A percentile compares a stretch with the other conserved stretches of the same genome.
Conservation (phyloP, 2,329 filamentous ascomycete species). For the Colletotrichum sp. region DNA sequence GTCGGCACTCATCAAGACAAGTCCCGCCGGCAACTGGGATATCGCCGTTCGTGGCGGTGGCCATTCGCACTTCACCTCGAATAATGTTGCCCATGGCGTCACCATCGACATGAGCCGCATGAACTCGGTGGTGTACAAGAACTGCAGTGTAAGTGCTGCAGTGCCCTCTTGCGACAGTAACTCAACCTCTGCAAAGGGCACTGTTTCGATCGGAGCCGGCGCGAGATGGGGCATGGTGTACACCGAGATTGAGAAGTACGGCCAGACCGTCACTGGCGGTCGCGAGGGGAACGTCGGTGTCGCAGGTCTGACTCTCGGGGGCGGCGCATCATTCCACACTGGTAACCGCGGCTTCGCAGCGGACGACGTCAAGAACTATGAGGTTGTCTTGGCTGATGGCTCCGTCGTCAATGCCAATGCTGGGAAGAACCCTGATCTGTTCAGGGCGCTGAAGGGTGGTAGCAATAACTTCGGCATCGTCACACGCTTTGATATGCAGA, state of each 20-base stretch:
- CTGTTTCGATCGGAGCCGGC: background rate
- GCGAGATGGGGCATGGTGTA: background rate
- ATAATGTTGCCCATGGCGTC: background rate
- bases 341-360: constrained; percentile 34
- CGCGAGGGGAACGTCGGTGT: constrained; percentile 25
- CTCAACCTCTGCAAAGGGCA: background rate
- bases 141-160: background rate
- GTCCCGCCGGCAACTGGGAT: background rate
- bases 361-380: constrained; percentile 45
- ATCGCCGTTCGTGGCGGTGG: background rate
- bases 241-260: background rate
- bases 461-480: constrained; percentile 51
- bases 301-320: constrained; percentile 33
- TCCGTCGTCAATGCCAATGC: constrained; percentile 43
- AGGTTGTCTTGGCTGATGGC: constrained; percentile 51
- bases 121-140: background rate
- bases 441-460: constrained; percentile 52
- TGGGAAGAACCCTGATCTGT: constrained; percentile 44
- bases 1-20: background rate
- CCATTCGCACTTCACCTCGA: background rate
- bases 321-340: constrained; percentile 24
- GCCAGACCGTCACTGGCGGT: background rate
- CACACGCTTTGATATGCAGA: constrained; percentile 32
- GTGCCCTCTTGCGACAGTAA: background rate
- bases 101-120: background rate